Evolutionary conservation across 495 filamentous ascomycete genomes (phyloP), one percentile per base, ranked within the genome.

Genomic region (Hyaloscypha variabilis): DNA sequence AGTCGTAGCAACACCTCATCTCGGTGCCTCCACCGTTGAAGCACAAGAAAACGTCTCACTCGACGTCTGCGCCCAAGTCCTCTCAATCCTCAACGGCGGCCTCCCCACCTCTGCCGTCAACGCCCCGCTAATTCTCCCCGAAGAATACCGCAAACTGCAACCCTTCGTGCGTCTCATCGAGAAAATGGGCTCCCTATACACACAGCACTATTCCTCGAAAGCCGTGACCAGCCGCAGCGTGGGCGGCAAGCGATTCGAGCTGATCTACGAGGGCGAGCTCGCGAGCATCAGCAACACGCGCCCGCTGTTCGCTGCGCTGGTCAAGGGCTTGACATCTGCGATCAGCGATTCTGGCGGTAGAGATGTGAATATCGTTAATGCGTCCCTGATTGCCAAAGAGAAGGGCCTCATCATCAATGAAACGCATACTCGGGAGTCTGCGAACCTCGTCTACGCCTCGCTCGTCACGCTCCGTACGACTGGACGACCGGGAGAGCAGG

Each of bases 291-390:
- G 77, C 60, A 91, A 88, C 68, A 91, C 88, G 10, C 85, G 87
- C 11, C 89, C 89, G 0, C 78, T 92, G 10, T 89, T 89, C 66
- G 88, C 89, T 0, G 88, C 88, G 0, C 74, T 92, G 3, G 82
- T 91, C 68, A 90, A 90, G 72, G 89, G 89, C 0, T 78, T 92
- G 17, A 78, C 88, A 13, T 77, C 78, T 2, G 78, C 82, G 10
- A 87, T 91, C 69, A 83, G 79, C 60, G 82, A 82, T 62, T 72
- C 78, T 0, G 85, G 83, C 56, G 86, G 83, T 2, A 69, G 86
- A 31, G 87, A 90, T 65, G 85, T 92, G 67, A 91, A 90, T 77
- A 89, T 91, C 49, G 88, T 91, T 65, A 91, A 92, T 69, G 89
- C 89, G 0, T 83, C 85, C 24, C 77, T 90, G 60, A 79, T 92